A percentile compares a stretch with the other conserved stretches of the same genome.
These are phyloP conservation scores for Sporothrix luriei DNA, from an alignment of 2,329 filamentous ascomycete genomes.

Conservation along the genomic window DNA sequence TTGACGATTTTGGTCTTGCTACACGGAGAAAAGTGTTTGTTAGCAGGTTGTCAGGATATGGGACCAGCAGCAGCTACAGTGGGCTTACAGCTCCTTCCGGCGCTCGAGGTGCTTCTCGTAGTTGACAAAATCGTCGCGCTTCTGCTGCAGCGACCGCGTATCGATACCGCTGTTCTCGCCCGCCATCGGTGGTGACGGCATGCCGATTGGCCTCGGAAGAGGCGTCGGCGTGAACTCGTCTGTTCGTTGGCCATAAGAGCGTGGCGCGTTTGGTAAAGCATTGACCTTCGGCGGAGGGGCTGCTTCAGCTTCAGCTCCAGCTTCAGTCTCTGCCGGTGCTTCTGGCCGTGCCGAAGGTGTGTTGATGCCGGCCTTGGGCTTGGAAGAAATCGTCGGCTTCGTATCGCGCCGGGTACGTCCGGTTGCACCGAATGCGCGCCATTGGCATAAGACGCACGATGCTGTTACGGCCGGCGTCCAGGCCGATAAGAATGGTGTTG, in stretches of 20 bases:
- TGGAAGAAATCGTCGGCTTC: slow-evolving; percentile 23
- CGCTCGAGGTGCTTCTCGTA: slow-evolving; percentile 81
- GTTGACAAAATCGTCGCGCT: slow-evolving; percentile 77
- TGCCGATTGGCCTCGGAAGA: slow-evolving; percentile 76
- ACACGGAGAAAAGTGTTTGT: slow-evolving; percentile 10
- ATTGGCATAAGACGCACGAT: slow-evolving; percentile 56
- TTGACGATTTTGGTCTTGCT: slow-evolving; percentile 76
- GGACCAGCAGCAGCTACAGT: not conserved
- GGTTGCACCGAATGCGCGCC: slow-evolving; percentile 40
- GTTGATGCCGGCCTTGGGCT: not conserved
- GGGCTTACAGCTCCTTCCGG: slow-evolving; percentile 70
- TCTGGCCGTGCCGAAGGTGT: not conserved
- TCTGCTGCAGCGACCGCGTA: slow-evolving; percentile 65
- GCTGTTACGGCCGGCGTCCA: slow-evolving; percentile 1
- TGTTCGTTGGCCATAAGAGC: slow-evolving; percentile 60
- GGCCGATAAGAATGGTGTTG: not conserved
- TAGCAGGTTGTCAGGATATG: not conserved
- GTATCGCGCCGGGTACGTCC: slow-evolving; percentile 35
- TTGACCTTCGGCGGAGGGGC: slow-evolving; percentile 26
- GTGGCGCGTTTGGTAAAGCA: slow-evolving; percentile 59
- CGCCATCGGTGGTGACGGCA: slow-evolving; percentile 68
- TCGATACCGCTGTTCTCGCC: slow-evolving; percentile 85
- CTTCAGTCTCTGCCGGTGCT: not conserved
- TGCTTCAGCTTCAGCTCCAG: no score
- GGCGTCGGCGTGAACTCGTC: slow-evolving; percentile 61